phyloP scores from a whole-genome alignment of 192 early-diverging fungal species.

The Spinellus fusiger region DNA sequence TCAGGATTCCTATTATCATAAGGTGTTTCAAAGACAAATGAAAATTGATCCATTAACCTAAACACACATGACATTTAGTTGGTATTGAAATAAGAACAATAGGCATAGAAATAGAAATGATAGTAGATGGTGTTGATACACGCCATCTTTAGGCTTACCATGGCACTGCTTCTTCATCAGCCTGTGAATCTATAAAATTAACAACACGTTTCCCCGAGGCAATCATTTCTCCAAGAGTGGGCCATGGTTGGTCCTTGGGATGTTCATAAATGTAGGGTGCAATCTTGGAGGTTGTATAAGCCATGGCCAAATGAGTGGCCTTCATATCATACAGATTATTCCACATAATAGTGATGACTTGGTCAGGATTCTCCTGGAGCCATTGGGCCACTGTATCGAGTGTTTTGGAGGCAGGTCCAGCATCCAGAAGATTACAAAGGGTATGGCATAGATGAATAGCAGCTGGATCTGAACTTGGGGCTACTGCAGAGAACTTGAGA shows the following conservation, averaged over 20 bases:
- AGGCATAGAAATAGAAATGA: not conserved
- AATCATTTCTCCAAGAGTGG: conserved; percentile 62
- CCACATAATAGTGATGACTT: conserved; percentile 74
- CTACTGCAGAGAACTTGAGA: conserved; percentile 57
- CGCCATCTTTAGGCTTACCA: conserved; percentile 40
- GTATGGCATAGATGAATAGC: conserved; percentile 57
- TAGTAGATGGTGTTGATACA: not conserved
- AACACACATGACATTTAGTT: not conserved
- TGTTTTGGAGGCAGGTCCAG: conserved; percentile 41
- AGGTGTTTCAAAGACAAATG: conserved; percentile 62
- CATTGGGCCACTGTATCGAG: conserved; percentile 51
- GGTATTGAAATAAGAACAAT: too few relatives aligned
- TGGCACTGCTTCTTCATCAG: conserved; percentile 42
- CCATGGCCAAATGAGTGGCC: conserved; percentile 32
- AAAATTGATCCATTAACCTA: conserved; percentile 51
- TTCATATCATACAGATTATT: conserved; percentile 53
- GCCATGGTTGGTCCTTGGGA: conserved; percentile 51
- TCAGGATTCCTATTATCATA: conserved; percentile 38
- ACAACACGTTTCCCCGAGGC: conserved; percentile 55
- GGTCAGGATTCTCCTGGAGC: conserved; percentile 55
- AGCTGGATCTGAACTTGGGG: not conserved
- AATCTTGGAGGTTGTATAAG: conserved; percentile 8
- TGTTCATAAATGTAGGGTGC: conserved; percentile 17
- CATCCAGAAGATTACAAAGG: conserved; percentile 52
- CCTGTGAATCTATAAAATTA: conserved; percentile 48